Evolutionary conservation across 2,329 filamentous ascomycete species (phyloP), one percentile per base, ranked within the genome.

Genomic region (Dothiorella sarmentorum): DNA sequence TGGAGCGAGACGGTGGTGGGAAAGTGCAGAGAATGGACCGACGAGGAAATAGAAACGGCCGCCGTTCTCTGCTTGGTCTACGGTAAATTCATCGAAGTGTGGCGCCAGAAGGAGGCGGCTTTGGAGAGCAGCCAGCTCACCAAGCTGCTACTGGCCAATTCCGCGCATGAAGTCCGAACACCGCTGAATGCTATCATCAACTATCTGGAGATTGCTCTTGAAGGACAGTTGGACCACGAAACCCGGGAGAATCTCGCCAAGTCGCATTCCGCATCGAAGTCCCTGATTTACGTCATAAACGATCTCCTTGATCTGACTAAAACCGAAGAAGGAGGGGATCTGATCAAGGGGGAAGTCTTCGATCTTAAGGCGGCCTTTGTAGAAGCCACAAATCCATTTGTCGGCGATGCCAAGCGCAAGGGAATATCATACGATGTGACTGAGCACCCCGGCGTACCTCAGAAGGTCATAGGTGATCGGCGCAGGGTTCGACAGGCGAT

Each of bases 151-250:
- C 78, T 96, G 20, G 89, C 91, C 4, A 96, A 96, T 63, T 95
- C 91, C 0, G 91, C 91, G 0, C 92, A 96, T 63, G 91, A 96
- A 75, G 90, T 96, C 7, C 86, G 92, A 51, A 96, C 91, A 0
- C 91, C 91, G 0, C 76, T 96, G 2, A 96, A 96, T 67, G 91
- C 91, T 15, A 96, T 96, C 67, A 95, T 96, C 73, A 96, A 96
- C 66, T 96, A 95, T 64, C 81, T 96, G 1, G 91, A 96, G 65
- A 96, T 96, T 63, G 91, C 91, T 0, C 75, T 96, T 1, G 91
- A 96, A 73, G 90, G 91, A 0, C 76, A 80, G 0, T 76, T 96
- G 3, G 91, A 96, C 63, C 77, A 84, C 15, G 91, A 96, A 68
- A 96, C 90, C 0, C 80, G 92, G 18, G 91, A 96, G 4, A 95